A percentile compares a stretch with the other conserved stretches of the same genome.
These are phyloP conservation scores for Choanephora cucurbitarum DNA, from an alignment of 371 early-diverging fungal genomes.

Conservation along the genomic window DNA sequence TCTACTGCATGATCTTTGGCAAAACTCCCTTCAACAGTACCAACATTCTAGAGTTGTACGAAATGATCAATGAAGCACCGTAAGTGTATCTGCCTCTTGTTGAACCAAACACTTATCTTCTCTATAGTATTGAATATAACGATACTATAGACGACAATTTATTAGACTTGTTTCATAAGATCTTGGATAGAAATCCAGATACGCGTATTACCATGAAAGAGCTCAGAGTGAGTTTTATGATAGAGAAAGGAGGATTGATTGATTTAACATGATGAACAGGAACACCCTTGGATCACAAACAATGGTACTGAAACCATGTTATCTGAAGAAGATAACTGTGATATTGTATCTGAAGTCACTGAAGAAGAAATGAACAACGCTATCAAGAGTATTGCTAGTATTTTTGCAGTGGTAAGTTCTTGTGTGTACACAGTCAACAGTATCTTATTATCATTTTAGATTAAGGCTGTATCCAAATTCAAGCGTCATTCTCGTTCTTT, in stretches of 20 bases:
- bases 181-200: slow-evolving; percentile 83
- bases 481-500: slow-evolving; percentile 53
- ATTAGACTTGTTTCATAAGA: slow-evolving; percentile 62
- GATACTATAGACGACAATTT: slow-evolving; percentile 35
- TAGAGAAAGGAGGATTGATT: neutral
- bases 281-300: slow-evolving; percentile 88
- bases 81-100: slow-evolving; percentile 25
- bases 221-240: slow-evolving; percentile 55
- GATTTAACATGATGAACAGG: slow-evolving; percentile 30
- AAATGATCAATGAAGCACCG: slow-evolving; percentile 63
- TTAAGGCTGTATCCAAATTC: slow-evolving; percentile 55
- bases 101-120: no score
- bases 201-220: slow-evolving; percentile 79
- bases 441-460: slow-evolving; percentile 20
- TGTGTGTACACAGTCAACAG: neutral
- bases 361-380: slow-evolving; percentile 83
- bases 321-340: slow-evolving; percentile 76
- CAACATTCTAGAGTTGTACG: slow-evolving; percentile 75
- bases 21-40: slow-evolving; percentile 84
- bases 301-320: slow-evolving; percentile 65
- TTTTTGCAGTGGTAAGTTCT: slow-evolving; percentile 50
- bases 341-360: slow-evolving; percentile 75
- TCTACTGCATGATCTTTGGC: slow-evolving; percentile 92
- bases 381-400: slow-evolving; percentile 66
- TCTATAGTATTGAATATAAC: slow-evolving; percentile 12